Conservation (phyloP, 78 protist species). For the Protostelium mycophagum region DNA sequence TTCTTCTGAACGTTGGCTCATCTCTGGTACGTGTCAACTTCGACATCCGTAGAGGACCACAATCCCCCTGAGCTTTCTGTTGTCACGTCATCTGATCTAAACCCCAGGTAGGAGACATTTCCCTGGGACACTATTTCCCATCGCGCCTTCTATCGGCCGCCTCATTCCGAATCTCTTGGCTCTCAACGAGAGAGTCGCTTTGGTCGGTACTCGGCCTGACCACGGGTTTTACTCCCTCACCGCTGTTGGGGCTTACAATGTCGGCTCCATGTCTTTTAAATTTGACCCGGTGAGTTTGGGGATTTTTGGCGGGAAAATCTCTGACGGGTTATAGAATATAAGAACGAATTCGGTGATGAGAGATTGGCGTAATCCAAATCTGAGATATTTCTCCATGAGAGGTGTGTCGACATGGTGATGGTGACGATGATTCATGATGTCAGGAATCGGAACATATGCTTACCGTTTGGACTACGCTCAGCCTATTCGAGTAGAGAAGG, state of each 20-base stretch:
- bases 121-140: conserved; percentile 33
- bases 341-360: conserved; percentile 29
- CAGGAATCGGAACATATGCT: conserved; percentile 47
- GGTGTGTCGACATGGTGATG: background rate
- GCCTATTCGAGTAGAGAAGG: conserved; percentile 28
- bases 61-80: too few species aligned
- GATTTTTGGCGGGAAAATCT: background rate
- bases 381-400: conserved; percentile 34
- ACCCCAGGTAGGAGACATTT: conserved; percentile 16
- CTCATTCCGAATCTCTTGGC: conserved; percentile 61
- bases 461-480: conserved; percentile 25
- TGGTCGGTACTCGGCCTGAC: conserved; percentile 56
- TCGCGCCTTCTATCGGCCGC: conserved; percentile 4
- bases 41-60: too few species aligned
- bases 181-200: conserved; percentile 74
- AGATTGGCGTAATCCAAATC: conserved; percentile 38
- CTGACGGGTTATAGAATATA: background rate
- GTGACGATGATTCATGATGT: background rate
- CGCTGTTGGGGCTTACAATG: conserved; percentile 83
- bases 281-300: conserved; percentile 23
- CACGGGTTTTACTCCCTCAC: conserved; percentile 62
- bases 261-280: conserved; percentile 66
- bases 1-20: conserved; percentile 63
- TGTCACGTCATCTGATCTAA: background rate
- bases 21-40: conserved; percentile 1